Evolutionary conservation across 257 asterid species (phyloP), one percentile per base, ranked within the genome.

Genomic region (Ilex asprella): DNA sequence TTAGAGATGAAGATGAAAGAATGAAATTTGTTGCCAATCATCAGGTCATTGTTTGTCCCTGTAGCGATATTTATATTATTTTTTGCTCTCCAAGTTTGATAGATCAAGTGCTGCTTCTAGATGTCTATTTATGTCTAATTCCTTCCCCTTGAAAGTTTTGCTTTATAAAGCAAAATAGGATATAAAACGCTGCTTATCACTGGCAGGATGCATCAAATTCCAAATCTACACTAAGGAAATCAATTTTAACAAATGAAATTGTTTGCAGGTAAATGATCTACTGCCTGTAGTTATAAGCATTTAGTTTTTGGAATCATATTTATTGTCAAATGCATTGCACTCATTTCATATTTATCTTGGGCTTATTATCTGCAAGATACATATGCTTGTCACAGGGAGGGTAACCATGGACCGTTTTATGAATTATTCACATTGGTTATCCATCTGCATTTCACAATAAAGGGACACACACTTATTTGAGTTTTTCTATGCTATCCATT

Each of bases 1-100:
- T 71, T 67, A 86, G 54, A 75, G 96, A 88, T 72, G 95, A 79
- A 61, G 85, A 78, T 70, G 88, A 74, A 69, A 69, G 16, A 71
- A 44, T 57, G 12, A 78, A 73, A 71, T 62, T 49, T 52, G 52
- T 69, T 70, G 62, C 43, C 61, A 82, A 67, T 65, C 79, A 64
- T 60, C 75, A 79, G 94, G 98, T 91, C 47, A 63, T 64, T 41
- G 61, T 11, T 63, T 50, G n/a, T 64, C 64, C 54, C 16, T 3
- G 3, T n/a, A 11, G 5, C 5, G 14, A 15, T 49, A 49, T 49
- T 6, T 6, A 11, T n/a, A 49, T 11, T n/a, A 49, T 49, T n/a
- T 35, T 35, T 35, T 35, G 41, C 41, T 4, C 41, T 35, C 41
- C 8, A 35, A 49, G 3, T 11, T 11, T 49, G 6, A 4, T 5